Conservation (phyloP, 148 eudicot genomes). For the Silene uniflora region DNA sequence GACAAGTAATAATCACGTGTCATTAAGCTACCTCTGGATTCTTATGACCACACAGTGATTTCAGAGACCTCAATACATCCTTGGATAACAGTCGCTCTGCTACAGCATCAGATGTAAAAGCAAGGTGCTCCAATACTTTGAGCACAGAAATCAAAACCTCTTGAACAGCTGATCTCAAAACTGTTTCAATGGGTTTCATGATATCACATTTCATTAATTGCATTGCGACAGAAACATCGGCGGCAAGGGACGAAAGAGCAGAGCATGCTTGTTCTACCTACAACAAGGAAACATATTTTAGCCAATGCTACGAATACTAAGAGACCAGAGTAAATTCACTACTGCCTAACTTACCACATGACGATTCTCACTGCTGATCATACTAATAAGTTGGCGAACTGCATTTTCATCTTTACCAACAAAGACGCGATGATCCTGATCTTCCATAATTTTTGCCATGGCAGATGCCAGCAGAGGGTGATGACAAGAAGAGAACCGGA, state of each 20-base stretch:
- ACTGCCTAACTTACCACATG: slow-evolving; percentile 70
- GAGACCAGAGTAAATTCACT: not conserved
- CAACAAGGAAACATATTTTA: slow-evolving; percentile 22
- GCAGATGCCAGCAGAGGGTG: slow-evolving; percentile 97
- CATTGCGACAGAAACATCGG: slow-evolving; percentile 76
- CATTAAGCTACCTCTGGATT: slow-evolving; percentile 57
- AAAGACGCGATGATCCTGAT: slow-evolving; percentile 68
- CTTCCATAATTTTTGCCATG: slow-evolving; percentile 91
- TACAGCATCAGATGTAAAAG: slow-evolving; percentile 79
- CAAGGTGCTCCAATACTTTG: slow-evolving; percentile 81
- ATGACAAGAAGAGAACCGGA: slow-evolving; percentile 98
- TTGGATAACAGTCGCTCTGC: slow-evolving; percentile 88
- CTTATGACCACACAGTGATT: slow-evolving; percentile 76
- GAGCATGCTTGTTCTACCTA: slow-evolving; percentile 99
- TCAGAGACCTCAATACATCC: slow-evolving; percentile 79
- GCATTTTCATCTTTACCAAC: slow-evolving; percentile 99
- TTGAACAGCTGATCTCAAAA: slow-evolving; percentile 59
- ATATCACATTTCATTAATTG: slow-evolving; percentile 89
- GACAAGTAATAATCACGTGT: not conserved
- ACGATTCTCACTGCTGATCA: slow-evolving; percentile 93
- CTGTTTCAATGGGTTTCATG: slow-evolving; percentile 84
- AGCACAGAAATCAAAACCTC: slow-evolving; percentile 81
- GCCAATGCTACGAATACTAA: slow-evolving; percentile 6
- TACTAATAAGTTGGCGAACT: slow-evolving; percentile 93
- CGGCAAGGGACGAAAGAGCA: slow-evolving; percentile 91